phyloP scores from a whole-genome alignment of 805 yeast species.

The Yarrowia sp. region DNA sequence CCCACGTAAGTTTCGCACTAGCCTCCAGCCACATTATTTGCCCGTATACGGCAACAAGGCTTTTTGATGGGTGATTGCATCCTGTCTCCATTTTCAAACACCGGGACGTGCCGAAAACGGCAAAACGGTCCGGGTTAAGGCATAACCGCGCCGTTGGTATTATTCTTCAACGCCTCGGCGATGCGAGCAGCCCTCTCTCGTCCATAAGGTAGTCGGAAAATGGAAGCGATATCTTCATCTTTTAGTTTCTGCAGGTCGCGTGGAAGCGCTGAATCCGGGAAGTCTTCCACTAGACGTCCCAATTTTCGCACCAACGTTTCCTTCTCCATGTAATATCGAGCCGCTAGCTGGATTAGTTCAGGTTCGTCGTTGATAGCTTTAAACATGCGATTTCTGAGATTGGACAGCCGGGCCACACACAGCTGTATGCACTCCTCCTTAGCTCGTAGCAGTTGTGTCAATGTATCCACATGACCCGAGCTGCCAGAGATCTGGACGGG shows the following conservation, averaged over 20 bases:
- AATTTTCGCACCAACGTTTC: neutral
- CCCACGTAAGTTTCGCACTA: too few relatives aligned
- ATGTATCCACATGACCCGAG: neutral
- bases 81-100: too few relatives aligned
- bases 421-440: neutral
- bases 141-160: neutral
- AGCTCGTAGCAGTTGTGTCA: neutral
- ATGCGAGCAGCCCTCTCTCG: neutral
- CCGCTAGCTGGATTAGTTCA: neutral
- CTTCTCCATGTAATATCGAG: slow-evolving; percentile 6
- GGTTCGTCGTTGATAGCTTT: slow-evolving; percentile 4
- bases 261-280: neutral
- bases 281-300: neutral
- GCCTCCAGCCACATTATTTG: too few relatives aligned
- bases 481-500: neutral
- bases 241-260: neutral
- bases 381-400: neutral
- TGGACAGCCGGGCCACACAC: neutral
- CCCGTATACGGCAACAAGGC: too few relatives aligned
- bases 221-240: neutral
- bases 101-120: too few relatives aligned
- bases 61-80: too few relatives aligned
- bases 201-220: neutral
- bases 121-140: too few relatives aligned
- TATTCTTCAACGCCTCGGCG: neutral